A percentile compares a stretch with the other conserved stretches of the same genome.
phyloP scores from a whole-genome alignment of 257 asterid genomes.

The Nicotiana undulata region DNA sequence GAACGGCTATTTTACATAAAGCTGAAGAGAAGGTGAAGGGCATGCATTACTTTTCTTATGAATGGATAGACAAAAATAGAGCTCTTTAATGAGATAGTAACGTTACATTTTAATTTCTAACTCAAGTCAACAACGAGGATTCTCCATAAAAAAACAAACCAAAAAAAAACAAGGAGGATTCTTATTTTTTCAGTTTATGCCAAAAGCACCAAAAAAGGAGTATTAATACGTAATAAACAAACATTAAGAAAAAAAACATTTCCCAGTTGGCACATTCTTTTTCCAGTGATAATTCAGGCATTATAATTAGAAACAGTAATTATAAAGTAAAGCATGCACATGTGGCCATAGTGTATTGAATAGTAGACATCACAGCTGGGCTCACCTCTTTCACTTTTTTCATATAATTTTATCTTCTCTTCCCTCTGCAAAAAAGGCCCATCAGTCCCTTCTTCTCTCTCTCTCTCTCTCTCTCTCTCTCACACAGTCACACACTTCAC shows the following conservation, averaged over 20 bases:
- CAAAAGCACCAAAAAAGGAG: neutral
- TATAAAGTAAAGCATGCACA: slow-evolving; percentile 15
- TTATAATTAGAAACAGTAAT: neutral
- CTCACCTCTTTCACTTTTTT: slow-evolving; percentile 34
- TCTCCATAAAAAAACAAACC: neutral
- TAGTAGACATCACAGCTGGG: slow-evolving; percentile 52
- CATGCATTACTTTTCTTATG: neutral
- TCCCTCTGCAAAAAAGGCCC: neutral
- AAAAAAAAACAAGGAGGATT: neutral
- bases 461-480: slow-evolving; percentile 5
- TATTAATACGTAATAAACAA: neutral
- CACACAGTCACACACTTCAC: neutral
- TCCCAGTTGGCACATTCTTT: neutral
- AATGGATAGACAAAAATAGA: neutral
- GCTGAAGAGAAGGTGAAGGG: neutral
- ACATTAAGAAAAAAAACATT: neutral
- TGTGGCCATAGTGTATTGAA: slow-evolving; percentile 44
- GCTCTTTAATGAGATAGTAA: neutral
- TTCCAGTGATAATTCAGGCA: neutral
- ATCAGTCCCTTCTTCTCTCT: neutral
- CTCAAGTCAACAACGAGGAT: neutral
- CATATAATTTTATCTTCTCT: slow-evolving; percentile 17
- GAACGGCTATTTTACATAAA: neutral
- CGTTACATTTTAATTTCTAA: neutral
- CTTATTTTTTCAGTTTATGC: neutral